Conservation (phyloP, 2,329 filamentous ascomycete species). For the Didymella keratinophila region DNA sequence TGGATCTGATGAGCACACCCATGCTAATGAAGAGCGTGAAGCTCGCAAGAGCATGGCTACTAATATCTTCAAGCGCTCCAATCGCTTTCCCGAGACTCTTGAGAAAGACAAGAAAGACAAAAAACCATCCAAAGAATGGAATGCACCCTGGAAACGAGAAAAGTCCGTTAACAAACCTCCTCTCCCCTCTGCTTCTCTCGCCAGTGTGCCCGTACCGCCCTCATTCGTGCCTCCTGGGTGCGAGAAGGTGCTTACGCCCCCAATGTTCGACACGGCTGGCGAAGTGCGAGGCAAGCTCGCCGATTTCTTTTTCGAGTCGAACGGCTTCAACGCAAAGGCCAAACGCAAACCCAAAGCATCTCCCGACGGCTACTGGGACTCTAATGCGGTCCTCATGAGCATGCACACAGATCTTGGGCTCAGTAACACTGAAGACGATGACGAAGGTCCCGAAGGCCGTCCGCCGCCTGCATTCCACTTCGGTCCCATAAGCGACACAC, state of each 20-base stretch:
- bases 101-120: conserved; percentile 14
- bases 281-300: conserved; percentile 42
- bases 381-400: conserved; percentile 48
- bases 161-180: background rate
- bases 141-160: conserved; percentile 16
- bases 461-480: conserved; percentile 8
- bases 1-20: conserved; percentile 11
- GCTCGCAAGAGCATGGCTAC: conserved; percentile 20
- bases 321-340: conserved; percentile 14
- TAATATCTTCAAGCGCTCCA: conserved; percentile 32
- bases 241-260: conserved; percentile 38
- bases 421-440: conserved; percentile 24
- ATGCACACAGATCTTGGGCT: conserved; percentile 26
- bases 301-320: conserved; percentile 46
- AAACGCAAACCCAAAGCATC: conserved; percentile 20
- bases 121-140: conserved; percentile 1
- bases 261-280: conserved; percentile 30
- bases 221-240: conserved; percentile 40
- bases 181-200: conserved; percentile 14
- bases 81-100: conserved; percentile 21
- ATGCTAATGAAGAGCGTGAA: conserved; percentile 1
- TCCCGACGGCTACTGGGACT: conserved; percentile 45
- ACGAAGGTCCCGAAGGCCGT: conserved; percentile 40
- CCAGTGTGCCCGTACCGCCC: conserved; percentile 32
- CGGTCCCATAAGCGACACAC: conserved; percentile 12